phyloP scores from a whole-genome alignment of 2,329 filamentous ascomycete species.

The Harringtonia lauricola region DNA sequence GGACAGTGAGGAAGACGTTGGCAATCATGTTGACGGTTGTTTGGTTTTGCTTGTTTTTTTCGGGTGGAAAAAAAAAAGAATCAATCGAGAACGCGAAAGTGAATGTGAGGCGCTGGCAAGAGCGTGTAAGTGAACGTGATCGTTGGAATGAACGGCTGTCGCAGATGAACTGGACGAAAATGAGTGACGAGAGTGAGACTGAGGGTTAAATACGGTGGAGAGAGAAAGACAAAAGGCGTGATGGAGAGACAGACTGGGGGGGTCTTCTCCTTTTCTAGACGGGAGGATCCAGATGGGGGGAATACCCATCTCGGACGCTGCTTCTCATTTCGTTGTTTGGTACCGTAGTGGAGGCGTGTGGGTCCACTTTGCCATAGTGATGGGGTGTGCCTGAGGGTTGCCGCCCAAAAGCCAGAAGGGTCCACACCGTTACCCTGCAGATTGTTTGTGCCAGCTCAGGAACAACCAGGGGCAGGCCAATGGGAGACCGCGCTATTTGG shows the following conservation, averaged over 20 bases:
- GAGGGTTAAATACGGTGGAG: neutral
- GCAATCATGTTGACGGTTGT: conserved; percentile 6
- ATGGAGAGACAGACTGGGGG: neutral
- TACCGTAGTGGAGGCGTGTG: no score
- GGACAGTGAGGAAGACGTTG: conserved; percentile 8
- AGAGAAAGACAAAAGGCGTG: neutral
- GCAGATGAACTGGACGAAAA: neutral
- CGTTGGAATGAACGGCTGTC: neutral
- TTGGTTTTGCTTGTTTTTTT: neutral
- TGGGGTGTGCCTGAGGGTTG: no score
- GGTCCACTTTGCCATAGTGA: no score
- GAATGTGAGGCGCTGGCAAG: neutral
- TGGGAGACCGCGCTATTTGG: neutral
- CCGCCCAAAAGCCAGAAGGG: neutral
- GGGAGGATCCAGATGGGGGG: neutral
- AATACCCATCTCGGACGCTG: no score
- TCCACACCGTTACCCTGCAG: neutral
- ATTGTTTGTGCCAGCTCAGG: neutral
- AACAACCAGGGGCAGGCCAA: neutral
- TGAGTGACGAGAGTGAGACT: neutral
- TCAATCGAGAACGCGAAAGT: neutral
- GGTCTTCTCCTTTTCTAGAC: conserved; percentile 1
- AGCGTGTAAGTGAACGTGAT: neutral
- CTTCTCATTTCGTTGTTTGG: no score
- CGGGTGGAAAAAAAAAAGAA: no score